Conservation (phyloP, 306 rosid genomes). For the Lathyrus oleraceus region DNA sequence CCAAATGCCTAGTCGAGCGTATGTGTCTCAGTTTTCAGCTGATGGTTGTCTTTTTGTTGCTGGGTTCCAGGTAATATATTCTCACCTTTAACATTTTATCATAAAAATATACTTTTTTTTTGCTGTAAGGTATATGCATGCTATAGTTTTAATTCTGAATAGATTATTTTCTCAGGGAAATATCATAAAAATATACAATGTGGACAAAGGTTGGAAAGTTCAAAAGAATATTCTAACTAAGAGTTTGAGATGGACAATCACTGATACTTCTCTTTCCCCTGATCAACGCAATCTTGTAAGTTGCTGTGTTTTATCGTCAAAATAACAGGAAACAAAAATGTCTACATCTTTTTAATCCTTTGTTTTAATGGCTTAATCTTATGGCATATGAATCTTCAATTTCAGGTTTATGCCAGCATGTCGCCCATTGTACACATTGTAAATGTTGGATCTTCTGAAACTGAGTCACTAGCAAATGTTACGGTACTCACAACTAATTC, state of each 20-base stretch:
- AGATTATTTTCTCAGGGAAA: constrained; percentile 60
- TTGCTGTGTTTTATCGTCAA: constrained; percentile 15
- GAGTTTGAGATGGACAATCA: constrained; percentile 90
- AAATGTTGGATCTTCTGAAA: constrained; percentile 65
- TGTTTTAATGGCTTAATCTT: constrained; percentile 10
- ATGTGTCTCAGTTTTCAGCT: constrained; percentile 88
- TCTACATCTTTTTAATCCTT: constrained; percentile 3
- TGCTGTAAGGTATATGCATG: background rate
- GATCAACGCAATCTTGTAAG: constrained; percentile 74
- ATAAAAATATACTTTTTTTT: too few species aligned
- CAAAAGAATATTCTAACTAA: constrained; percentile 78
- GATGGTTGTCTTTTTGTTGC: constrained; percentile 91
- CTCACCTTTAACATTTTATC: background rate
- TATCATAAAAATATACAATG: constrained; percentile 77
- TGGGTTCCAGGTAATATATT: constrained; percentile 77
- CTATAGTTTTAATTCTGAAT: constrained; percentile 19
- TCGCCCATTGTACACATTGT: constrained; percentile 83
- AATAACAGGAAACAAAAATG: constrained; percentile 1
- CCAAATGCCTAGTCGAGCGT: constrained; percentile 72
- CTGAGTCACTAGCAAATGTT: constrained; percentile 71
- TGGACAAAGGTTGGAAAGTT: constrained; percentile 86
- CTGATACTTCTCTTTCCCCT: constrained; percentile 89
- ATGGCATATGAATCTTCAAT: constrained; percentile 26
- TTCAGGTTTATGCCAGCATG: constrained; percentile 97
- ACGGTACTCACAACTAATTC: constrained; percentile 53